phyloP scores from a whole-genome alignment of 352 stramenopile species.

The Globisporangium solare region DNA sequence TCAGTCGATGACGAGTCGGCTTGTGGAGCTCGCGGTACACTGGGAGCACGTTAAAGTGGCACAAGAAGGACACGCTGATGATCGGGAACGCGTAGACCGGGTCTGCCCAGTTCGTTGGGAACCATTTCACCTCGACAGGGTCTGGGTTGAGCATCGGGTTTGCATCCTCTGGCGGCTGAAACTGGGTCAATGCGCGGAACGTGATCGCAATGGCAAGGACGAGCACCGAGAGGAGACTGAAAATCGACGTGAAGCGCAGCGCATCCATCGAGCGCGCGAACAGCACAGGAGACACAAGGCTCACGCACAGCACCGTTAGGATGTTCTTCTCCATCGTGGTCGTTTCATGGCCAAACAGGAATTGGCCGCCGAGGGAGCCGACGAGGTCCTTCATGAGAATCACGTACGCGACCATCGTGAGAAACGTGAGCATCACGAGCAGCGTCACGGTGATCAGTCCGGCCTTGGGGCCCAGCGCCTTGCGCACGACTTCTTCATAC shows the following conservation, averaged over 20 bases:
- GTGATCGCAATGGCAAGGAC: slow-evolving; percentile 70
- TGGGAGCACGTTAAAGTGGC: slow-evolving; percentile 97
- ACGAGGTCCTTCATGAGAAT: slow-evolving; percentile 95
- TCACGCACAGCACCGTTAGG: slow-evolving; percentile 65
- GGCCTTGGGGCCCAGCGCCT: slow-evolving; percentile 54
- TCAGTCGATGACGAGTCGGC: slow-evolving; percentile 89
- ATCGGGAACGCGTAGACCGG: slow-evolving; percentile 89
- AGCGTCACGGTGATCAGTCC: slow-evolving; percentile 70
- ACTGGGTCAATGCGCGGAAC: slow-evolving; percentile 31
- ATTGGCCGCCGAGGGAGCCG: slow-evolving; percentile 73
- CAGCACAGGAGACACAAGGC: slow-evolving; percentile 63
- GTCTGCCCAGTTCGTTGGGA: slow-evolving; percentile 57
- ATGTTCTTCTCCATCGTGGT: slow-evolving; percentile 48
- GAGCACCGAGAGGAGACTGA: slow-evolving; percentile 72
- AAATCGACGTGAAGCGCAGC: slow-evolving; percentile 78
- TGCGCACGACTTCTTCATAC: slow-evolving; percentile 85
- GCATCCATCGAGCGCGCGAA: slow-evolving; percentile 74
- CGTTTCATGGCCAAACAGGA: slow-evolving; percentile 58
- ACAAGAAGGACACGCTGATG: slow-evolving; percentile 96
- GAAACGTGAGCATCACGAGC: slow-evolving; percentile 92
- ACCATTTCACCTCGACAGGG: slow-evolving; percentile 32
- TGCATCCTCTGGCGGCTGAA: slow-evolving; percentile 11
- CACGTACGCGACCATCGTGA: slow-evolving; percentile 94
- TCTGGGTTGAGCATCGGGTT: not conserved
- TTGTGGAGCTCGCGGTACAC: slow-evolving; percentile 96